A percentile compares a stretch with the other conserved stretches of the same genome.
These are phyloP conservation scores for Serendipita sp. DNA, from an alignment of 768 basidiomycete species.

Conservation along the genomic window DNA sequence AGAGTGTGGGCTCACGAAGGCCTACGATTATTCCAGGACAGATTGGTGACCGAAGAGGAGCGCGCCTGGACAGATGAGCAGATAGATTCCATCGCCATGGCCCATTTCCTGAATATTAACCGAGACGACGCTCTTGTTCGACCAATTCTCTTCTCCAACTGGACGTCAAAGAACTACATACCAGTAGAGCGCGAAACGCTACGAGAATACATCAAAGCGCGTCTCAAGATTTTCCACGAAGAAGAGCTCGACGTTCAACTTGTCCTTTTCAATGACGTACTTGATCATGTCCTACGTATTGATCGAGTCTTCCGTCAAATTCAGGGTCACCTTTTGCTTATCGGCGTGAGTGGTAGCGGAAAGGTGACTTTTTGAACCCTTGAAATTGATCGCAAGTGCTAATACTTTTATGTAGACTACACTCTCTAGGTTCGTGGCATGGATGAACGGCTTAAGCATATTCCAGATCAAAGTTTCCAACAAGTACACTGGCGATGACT, in stretches of 20 bases:
- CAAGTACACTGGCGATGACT: constrained; percentile 96
- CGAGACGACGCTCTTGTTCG: constrained; percentile 69
- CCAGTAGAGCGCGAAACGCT: constrained; percentile 87
- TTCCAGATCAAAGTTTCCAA: constrained; percentile 99
- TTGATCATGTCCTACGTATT: constrained; percentile 94
- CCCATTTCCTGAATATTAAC: constrained; percentile 89
- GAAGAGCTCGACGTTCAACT: constrained; percentile 96
- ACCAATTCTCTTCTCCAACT: constrained; percentile 95
- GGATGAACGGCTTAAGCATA: constrained; percentile 98
- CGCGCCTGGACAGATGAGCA: constrained; percentile 88
- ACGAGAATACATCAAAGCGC: constrained; percentile 91
- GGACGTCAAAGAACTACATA: constrained; percentile 95
- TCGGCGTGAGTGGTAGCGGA: constrained; percentile 95
- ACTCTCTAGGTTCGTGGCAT: constrained; percentile 92
- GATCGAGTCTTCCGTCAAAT: constrained; percentile 98
- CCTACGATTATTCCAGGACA: constrained; percentile 91
- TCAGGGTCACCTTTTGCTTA: constrained; percentile 89
- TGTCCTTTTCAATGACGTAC: constrained; percentile 94
- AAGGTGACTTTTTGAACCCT: constrained; percentile 42
- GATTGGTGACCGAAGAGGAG: constrained; percentile 85
- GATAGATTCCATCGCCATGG: constrained; percentile 67
- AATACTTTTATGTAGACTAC: constrained; percentile 51
- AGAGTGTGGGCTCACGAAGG: constrained; percentile 98
- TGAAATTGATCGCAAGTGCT: constrained; percentile 2
- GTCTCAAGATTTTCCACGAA: constrained; percentile 95